Percentiles rank a stretch among this genome's conserved stretches.
phyloP scores from a whole-genome alignment of 345 rosid genomes.

The Eucalyptus polybractea region DNA sequence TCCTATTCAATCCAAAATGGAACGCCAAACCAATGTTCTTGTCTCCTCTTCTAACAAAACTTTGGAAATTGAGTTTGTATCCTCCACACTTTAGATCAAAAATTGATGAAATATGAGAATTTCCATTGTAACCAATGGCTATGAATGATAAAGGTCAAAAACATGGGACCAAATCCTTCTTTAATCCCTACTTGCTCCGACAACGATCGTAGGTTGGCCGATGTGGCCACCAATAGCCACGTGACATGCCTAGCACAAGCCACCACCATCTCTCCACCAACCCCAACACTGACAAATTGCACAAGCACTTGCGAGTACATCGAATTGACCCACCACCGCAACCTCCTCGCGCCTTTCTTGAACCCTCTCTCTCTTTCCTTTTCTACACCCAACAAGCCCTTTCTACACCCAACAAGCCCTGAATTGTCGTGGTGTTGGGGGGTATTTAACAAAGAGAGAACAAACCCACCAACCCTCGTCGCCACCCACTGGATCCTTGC shows the following conservation, averaged over 20 bases:
- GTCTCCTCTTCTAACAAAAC: background rate
- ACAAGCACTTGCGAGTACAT: fast-evolving
- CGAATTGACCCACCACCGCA: background rate
- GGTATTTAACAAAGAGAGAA: background rate
- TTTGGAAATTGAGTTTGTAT: background rate
- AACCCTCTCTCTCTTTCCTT: background rate
- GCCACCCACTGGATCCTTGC: background rate
- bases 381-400: background rate
- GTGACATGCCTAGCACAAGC: background rate
- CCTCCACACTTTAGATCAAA: background rate
- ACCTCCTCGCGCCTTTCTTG: background rate
- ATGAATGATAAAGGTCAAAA: background rate
- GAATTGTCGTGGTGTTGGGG: background rate
- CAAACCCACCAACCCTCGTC: background rate
- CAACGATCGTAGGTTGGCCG: background rate
- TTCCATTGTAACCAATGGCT: background rate
- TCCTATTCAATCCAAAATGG: background rate
- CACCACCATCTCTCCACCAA: background rate
- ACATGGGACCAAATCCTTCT: background rate
- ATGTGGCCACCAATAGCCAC: background rate
- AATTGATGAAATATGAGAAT: background rate
- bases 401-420: background rate
- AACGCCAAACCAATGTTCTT: background rate
- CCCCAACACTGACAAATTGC: background rate
- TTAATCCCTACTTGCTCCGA: background rate